These are phyloP conservation scores for Zychaea mexicana DNA, from an alignment of 371 early-diverging fungal species.

Conservation along the genomic window DNA sequence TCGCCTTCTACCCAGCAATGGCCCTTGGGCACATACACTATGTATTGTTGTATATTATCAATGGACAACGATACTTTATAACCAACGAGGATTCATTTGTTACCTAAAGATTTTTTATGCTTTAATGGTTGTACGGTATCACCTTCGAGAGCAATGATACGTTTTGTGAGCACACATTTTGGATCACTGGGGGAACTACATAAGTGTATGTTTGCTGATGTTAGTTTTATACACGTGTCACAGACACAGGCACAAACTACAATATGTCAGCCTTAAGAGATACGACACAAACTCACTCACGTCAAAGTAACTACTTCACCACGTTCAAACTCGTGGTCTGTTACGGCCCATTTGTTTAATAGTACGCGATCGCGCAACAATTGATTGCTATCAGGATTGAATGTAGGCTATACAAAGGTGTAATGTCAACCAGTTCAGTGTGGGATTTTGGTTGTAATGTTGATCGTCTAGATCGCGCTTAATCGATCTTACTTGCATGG, in stretches of 20 bases:
- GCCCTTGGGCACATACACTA: conserved; percentile 78
- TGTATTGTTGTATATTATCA: background rate
- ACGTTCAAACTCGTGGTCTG: conserved; percentile 52
- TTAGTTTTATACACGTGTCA: no score
- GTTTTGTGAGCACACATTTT: conserved; percentile 72
- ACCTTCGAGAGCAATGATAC: conserved; percentile 86
- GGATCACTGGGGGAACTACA: conserved; percentile 75
- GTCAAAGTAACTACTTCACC: conserved; percentile 86
- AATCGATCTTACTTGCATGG: conserved; percentile 64
- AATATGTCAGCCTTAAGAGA: background rate
- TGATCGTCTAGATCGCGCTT: background rate
- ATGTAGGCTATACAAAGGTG: conserved; percentile 62
- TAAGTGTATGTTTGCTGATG: background rate
- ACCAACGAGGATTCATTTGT: background rate
- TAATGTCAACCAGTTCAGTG: background rate
- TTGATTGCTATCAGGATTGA: conserved; percentile 86
- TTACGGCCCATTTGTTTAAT: conserved; percentile 68
- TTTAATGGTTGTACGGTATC: conserved; percentile 74
- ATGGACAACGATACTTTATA: no score
- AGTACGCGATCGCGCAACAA: conserved; percentile 75
- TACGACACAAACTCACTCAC: conserved; percentile 33
- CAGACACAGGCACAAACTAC: no score
- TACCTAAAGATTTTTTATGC: conserved; percentile 24
- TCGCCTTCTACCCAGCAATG: conserved; percentile 95
- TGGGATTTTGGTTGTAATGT: background rate